These are phyloP conservation scores for Maudiozyma barnettii DNA, from an alignment of 805 yeast genomes.

Conservation along the genomic window DNA sequence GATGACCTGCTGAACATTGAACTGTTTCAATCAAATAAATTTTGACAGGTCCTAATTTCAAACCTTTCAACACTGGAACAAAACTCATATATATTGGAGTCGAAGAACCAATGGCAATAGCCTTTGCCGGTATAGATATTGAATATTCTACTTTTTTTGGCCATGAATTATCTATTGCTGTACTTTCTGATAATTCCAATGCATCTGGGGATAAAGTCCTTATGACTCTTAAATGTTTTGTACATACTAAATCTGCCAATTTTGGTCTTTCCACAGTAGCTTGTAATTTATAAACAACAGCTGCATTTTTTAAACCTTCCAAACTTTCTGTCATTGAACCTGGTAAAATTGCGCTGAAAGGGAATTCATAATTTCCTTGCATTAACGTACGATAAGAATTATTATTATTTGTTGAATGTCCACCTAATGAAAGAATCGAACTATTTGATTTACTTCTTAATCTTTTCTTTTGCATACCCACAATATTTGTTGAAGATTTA, in stretches of 20 bases:
- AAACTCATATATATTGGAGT: constrained; percentile 60
- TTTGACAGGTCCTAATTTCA: constrained; percentile 63
- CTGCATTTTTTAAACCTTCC: constrained; percentile 80
- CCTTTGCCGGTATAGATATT: constrained; percentile 76
- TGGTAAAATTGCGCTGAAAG: constrained; percentile 75
- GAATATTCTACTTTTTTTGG: constrained; percentile 88
- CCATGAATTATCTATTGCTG: constrained; percentile 94
- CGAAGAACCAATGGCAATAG: constrained; percentile 80
- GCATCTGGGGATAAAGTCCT: constrained; percentile 84
- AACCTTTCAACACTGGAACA: constrained; percentile 76
- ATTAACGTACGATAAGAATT: constrained; percentile 35
- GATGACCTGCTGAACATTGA: constrained; percentile 50
- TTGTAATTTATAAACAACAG: constrained; percentile 61
- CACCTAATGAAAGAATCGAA: constrained; percentile 28
- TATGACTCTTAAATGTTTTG: constrained; percentile 68
- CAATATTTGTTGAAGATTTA: constrained; percentile 13
- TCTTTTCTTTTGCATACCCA: constrained; percentile 15
- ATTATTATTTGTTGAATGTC: constrained; percentile 10
- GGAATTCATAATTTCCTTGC: constrained; percentile 83
- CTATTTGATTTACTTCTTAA: constrained; percentile 14
- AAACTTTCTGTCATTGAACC: constrained; percentile 80
- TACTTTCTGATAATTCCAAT: constrained; percentile 80
- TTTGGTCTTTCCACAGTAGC: constrained; percentile 79
- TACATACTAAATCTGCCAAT: constrained; percentile 54
- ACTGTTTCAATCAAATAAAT: constrained; percentile 60